These are phyloP conservation scores for Phytopythium boreale DNA, from an alignment of 352 stramenopile genomes.

Conservation along the genomic window DNA sequence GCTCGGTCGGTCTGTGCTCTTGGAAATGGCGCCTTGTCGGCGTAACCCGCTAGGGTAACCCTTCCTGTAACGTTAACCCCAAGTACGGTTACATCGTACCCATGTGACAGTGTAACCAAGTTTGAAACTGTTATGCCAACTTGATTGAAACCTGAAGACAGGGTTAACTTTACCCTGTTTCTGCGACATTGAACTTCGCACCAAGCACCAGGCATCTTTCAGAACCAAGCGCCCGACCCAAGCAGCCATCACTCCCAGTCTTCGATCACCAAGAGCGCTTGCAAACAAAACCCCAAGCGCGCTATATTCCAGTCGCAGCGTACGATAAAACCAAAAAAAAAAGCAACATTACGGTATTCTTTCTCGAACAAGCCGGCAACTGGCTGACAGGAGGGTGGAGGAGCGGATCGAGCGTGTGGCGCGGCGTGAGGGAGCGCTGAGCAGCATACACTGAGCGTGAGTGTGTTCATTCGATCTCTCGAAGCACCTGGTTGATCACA, in stretches of 20 bases:
- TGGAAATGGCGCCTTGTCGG: no score
- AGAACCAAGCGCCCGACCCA: no score
- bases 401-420: not conserved
- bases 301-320: not conserved
- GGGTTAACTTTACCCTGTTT: no score
- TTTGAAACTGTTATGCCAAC: no score
- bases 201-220: no score
- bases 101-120: no score
- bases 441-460: no score
- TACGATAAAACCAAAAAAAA: not conserved
- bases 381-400: not conserved
- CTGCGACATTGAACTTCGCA: no score
- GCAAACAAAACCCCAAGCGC: not conserved
- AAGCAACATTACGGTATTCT: not conserved
- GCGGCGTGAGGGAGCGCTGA: not conserved
- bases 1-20: not conserved
- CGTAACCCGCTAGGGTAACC: not conserved
- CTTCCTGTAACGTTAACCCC: no score
- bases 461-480: conserved; percentile 5
- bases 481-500: conserved; percentile 38
- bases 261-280: no score
- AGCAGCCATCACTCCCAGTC: not conserved
- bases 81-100: no score
- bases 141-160: no score
- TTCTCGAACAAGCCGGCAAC: not conserved